Percentiles rank a stretch among this genome's conserved stretches.
phyloP scores from a whole-genome alignment of 345 rosid genomes.

The Odontarrhena argentea region DNA sequence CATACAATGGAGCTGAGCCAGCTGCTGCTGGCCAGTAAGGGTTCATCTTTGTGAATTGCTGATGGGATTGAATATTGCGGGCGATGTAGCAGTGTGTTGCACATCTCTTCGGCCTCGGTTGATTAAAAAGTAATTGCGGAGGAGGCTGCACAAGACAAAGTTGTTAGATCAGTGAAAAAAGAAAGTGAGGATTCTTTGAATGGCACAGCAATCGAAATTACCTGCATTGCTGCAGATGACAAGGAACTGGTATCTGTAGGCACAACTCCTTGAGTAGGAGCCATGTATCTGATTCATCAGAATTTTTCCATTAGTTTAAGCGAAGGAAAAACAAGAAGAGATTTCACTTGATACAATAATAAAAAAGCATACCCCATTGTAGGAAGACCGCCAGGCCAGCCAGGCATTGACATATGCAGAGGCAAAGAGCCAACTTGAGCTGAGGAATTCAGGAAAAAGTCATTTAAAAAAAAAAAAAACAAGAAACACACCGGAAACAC shows the following conservation, averaged over 20 bases:
- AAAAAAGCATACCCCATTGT: constrained; percentile 75
- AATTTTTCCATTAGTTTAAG: constrained; percentile 32
- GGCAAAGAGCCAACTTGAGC: constrained; percentile 67
- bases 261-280: constrained; percentile 84
- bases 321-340: constrained; percentile 14
- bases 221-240: constrained; percentile 82
- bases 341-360: background rate
- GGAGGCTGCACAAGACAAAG: constrained; percentile 60
- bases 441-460: constrained; percentile 39
- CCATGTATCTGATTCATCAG: constrained; percentile 68
- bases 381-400: constrained; percentile 96
- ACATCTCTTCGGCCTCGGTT: constrained; percentile 86
- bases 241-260: constrained; percentile 74
- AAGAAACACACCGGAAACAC: background rate
- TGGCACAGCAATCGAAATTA: constrained; percentile 26
- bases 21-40: constrained; percentile 91
- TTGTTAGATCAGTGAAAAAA: background rate
- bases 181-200: background rate
- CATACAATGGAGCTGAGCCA: constrained; percentile 72
- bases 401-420: constrained; percentile 74
- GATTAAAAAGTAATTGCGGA: constrained; percentile 70
- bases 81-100: constrained; percentile 96
- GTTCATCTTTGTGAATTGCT: constrained; percentile 80
- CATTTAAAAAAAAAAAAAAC: background rate
- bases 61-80: constrained; percentile 67